Percentiles rank a stretch among this genome's conserved stretches.
phyloP scores from a whole-genome alignment of 257 asterid species.

The Linderniella brevidens region DNA sequence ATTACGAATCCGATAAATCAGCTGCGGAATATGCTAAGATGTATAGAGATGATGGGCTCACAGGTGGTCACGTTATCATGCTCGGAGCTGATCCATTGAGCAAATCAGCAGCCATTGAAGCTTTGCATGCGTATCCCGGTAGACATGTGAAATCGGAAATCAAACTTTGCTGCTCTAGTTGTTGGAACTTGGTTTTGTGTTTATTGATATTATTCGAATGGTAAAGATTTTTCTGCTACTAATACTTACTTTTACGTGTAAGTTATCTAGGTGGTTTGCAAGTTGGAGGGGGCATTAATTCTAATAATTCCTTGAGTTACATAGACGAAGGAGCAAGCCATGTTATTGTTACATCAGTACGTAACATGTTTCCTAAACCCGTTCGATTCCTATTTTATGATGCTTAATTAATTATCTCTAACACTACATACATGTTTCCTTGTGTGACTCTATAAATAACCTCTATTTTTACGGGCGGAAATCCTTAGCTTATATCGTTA shows the following conservation, averaged over 20 bases:
- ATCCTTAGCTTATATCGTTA: no score
- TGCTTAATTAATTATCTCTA: background rate
- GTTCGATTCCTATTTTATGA: conserved; percentile 3
- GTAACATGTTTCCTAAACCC: conserved; percentile 21
- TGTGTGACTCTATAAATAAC: no score
- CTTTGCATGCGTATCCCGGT: conserved; percentile 91
- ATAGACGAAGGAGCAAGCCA: conserved; percentile 95
- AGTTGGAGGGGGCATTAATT: conserved; percentile 90
- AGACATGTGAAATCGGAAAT: no score
- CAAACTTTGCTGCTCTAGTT: no score
- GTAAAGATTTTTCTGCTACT: background rate
- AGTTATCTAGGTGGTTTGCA: conserved; percentile 86
- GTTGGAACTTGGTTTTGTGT: no score
- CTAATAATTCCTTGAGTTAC: conserved; percentile 63
- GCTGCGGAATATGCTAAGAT: conserved; percentile 83
- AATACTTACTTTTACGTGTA: conserved; percentile 13
- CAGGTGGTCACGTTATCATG: conserved; percentile 94
- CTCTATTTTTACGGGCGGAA: no score
- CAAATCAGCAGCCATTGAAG: conserved; percentile 67
- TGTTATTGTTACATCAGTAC: conserved; percentile 86
- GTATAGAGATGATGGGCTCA: conserved; percentile 63
- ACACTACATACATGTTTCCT: no score
- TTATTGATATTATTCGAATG: no score
- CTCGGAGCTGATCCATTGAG: conserved; percentile 94
- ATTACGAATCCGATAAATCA: conserved; percentile 77